These are phyloP conservation scores for Wickerhamiella brachini DNA, from an alignment of 805 yeast species.

Conservation along the genomic window DNA sequence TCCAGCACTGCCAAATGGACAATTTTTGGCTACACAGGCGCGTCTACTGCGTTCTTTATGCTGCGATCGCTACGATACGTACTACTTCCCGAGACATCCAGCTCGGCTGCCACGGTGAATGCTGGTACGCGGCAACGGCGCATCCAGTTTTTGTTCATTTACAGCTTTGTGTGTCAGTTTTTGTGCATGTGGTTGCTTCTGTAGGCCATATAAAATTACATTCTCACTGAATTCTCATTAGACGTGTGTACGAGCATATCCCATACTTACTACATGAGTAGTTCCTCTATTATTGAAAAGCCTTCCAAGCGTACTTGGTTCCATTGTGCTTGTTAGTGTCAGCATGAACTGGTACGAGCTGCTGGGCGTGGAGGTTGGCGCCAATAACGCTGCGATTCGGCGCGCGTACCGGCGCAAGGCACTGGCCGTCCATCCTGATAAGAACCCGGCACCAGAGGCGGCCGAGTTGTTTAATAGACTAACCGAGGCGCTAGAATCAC, in stretches of 20 bases:
- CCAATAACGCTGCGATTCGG: conserved; percentile 67
- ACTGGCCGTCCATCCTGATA: conserved; percentile 88
- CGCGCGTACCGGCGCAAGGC: conserved; percentile 87
- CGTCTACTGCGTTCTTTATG: conserved; percentile 40
- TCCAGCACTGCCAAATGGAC: conserved; percentile 34
- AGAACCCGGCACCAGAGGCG: conserved; percentile 25
- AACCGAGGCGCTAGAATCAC: conserved; percentile 19
- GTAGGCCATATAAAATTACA: neutral
- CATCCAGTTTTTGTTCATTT: conserved; percentile 74
- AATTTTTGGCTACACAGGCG: conserved; percentile 36
- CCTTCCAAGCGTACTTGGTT: no score
- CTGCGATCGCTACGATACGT: conserved; percentile 47
- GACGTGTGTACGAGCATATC: no score
- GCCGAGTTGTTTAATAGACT: conserved; percentile 19
- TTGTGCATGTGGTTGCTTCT: conserved; percentile 59
- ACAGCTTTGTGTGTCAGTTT: conserved; percentile 71
- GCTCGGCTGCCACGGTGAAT: conserved; percentile 35
- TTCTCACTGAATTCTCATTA: no score
- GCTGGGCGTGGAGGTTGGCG: conserved; percentile 70
- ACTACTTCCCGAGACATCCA: conserved; percentile 44
- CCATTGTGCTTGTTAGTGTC: no score
- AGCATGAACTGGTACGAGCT: conserved; percentile 40
- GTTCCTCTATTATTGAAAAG: no score
- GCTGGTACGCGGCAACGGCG: conserved; percentile 62
- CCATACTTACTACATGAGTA: no score